phyloP scores from a whole-genome alignment of 768 basidiomycete genomes.

The Boletus edulis region DNA sequence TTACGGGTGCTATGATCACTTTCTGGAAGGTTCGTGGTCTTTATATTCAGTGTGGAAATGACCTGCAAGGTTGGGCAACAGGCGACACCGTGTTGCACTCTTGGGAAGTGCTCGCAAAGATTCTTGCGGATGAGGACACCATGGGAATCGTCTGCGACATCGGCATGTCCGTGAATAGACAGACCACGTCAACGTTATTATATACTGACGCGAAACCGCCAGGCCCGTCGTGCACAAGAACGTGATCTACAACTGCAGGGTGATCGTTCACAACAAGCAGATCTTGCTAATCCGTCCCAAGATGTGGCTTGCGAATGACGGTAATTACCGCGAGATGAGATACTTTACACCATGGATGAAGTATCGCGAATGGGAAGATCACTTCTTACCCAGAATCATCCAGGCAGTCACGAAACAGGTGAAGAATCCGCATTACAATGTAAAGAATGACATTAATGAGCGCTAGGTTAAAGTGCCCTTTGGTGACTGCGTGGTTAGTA shows the following conservation, averaged over 20 bases:
- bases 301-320: constrained; percentile 99
- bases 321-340: constrained; percentile 87
- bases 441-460: background rate
- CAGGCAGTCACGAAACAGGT: constrained; percentile 89
- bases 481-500: constrained; percentile 93
- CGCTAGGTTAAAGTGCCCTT: constrained; percentile 86
- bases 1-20: constrained; percentile 97
- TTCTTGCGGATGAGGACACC: constrained; percentile 75
- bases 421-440: background rate
- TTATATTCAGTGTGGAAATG: background rate
- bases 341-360: constrained; percentile 97
- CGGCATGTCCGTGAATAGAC: constrained; percentile 72
- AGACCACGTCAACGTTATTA: too few species aligned
- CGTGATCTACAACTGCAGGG: constrained; percentile 94
- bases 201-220: constrained; percentile 1
- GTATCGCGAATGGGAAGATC: constrained; percentile 86
- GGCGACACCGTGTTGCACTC: constrained; percentile 96
- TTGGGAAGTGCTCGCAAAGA: constrained; percentile 95
- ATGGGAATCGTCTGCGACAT: constrained; percentile 93
- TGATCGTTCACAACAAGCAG: constrained; percentile 82
- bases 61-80: constrained; percentile 29
- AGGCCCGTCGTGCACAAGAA: constrained; percentile 99
- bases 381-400: constrained; percentile 88
- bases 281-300: constrained; percentile 96
- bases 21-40: constrained; percentile 74